A percentile compares a stretch with the other conserved stretches of the same genome.
Evolutionary conservation across 2,329 filamentous ascomycete genomes (phyloP).

Genomic region (Juglanconis juglandina): DNA sequence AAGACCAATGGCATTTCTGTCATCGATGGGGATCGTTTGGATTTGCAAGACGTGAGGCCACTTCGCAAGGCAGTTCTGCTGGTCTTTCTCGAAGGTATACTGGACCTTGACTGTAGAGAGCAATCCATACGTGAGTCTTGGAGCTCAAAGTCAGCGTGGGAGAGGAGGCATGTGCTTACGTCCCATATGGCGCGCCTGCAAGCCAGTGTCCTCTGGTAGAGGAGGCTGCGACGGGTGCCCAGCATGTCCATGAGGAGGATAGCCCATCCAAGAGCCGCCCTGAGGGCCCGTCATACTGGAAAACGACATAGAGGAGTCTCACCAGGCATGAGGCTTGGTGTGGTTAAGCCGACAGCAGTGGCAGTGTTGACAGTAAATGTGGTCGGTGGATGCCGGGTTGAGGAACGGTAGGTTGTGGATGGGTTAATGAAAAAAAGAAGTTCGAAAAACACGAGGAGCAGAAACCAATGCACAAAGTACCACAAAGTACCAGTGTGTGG

Average conservation of each 20-base stretch:
- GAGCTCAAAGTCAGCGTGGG: conserved; percentile 6
- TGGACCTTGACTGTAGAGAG: conserved; percentile 77
- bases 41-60: conserved; percentile 76
- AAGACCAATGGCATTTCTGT: conserved; percentile 76
- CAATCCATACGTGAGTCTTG: conserved; percentile 8
- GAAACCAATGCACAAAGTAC: neutral
- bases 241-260: conserved; percentile 25
- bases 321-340: conserved; percentile 4
- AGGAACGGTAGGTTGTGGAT: neutral
- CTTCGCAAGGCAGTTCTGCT: conserved; percentile 84
- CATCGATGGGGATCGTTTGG: conserved; percentile 77
- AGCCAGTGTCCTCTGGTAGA: conserved; percentile 42
- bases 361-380: neutral
- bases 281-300: conserved; percentile 24
- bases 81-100: conserved; percentile 90
- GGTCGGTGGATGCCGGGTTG: neutral
- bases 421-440: neutral
- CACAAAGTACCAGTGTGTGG: neutral
- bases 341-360: neutral
- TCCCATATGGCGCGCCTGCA: conserved; percentile 63
- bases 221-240: conserved; percentile 17
- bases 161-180: conserved; percentile 46
- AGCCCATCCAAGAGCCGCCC: conserved; percentile 15
- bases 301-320: conserved; percentile 15
- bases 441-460: neutral